A percentile compares a stretch with the other conserved stretches of the same genome.
Conservation (phyloP, 2,329 filamentous ascomycete species). For the Dothiorella sarmentorum region DNA sequence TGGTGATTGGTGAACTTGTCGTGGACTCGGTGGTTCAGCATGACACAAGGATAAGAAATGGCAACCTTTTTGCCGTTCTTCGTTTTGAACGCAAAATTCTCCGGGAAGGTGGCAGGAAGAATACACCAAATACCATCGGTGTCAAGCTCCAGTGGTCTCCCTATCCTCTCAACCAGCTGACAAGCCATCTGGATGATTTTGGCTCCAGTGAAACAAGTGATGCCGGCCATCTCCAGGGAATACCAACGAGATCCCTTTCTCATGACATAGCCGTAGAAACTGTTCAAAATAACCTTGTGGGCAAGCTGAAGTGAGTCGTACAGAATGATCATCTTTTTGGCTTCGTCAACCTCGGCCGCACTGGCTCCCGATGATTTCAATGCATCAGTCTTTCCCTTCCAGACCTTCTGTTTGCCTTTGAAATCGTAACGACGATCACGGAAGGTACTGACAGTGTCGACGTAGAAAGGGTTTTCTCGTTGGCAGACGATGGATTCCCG, state of each 20-base stretch:
- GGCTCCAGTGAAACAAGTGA: conserved; percentile 93
- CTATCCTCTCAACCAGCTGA: conserved; percentile 88
- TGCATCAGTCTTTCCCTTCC: conserved; percentile 92
- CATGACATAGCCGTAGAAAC: conserved; percentile 99
- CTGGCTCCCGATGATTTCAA: conserved; percentile 79
- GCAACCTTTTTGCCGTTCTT: conserved; percentile 93
- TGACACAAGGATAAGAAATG: conserved; percentile 98
- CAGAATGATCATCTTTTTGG: conserved; percentile 97
- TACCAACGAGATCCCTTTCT: conserved; percentile 98
- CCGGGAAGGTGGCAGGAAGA: conserved; percentile 90
- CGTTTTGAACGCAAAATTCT: conserved; percentile 91
- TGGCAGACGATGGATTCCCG: conserved; percentile 98
- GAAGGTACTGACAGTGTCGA: conserved; percentile 93
- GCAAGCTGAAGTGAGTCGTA: conserved; percentile 95
- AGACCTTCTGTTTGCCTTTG: conserved; percentile 96
- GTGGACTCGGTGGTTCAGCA: conserved; percentile 97
- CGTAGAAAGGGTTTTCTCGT: conserved; percentile 96
- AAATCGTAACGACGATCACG: conserved; percentile 97
- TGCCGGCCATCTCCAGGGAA: conserved; percentile 98
- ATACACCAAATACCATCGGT: conserved; percentile 99
- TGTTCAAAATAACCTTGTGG: conserved; percentile 98
- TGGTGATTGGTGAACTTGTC: conserved; percentile 94
- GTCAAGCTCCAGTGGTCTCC: conserved; percentile 87
- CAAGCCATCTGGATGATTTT: conserved; percentile 96
- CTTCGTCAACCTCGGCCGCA: conserved; percentile 75